These are phyloP conservation scores for Artemisia tridentata DNA, from an alignment of 129 eudicot species.

Conservation along the genomic window DNA sequence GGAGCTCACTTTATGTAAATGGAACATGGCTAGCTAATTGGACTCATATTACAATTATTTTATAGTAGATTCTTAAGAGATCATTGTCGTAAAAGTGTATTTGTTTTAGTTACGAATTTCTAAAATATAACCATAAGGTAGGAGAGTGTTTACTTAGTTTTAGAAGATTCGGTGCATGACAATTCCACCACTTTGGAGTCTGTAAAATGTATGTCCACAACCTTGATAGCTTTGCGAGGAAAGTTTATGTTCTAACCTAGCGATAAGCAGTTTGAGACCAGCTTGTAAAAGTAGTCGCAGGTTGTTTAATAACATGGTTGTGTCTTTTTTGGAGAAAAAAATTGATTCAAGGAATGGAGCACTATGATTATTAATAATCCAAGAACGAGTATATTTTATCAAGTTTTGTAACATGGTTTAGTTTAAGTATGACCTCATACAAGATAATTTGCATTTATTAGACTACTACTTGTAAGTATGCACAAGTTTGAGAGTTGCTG, in stretches of 20 bases:
- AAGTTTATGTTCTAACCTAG: too few species aligned
- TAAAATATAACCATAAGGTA: too few species aligned
- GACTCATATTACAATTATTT: not conserved
- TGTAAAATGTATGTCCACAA: too few species aligned
- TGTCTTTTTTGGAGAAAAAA: not conserved
- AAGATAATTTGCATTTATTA: not conserved
- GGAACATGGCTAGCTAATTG: slow-evolving; percentile 1
- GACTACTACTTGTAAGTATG: not conserved
- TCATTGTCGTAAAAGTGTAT: too few species aligned
- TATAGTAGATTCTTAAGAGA: too few species aligned
- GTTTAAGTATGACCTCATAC: slow-evolving; percentile 4
- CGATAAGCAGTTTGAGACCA: too few species aligned
- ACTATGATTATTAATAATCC: not conserved
- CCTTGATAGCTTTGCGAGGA: too few species aligned
- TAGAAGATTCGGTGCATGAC: not conserved
- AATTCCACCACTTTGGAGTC: too few species aligned
- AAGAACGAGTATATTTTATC: not conserved
- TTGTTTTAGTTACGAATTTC: too few species aligned
- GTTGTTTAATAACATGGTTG: too few species aligned
- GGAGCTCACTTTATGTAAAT: not conserved
- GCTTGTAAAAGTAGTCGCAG: too few species aligned
- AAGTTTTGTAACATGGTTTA: slow-evolving; percentile 4
- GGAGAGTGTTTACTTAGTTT: not conserved
- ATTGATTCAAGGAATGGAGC: not conserved
- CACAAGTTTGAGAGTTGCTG: not conserved